These are phyloP conservation scores for Beauveria medogensis DNA, from an alignment of 2,329 filamentous ascomycete species.

Conservation along the genomic window DNA sequence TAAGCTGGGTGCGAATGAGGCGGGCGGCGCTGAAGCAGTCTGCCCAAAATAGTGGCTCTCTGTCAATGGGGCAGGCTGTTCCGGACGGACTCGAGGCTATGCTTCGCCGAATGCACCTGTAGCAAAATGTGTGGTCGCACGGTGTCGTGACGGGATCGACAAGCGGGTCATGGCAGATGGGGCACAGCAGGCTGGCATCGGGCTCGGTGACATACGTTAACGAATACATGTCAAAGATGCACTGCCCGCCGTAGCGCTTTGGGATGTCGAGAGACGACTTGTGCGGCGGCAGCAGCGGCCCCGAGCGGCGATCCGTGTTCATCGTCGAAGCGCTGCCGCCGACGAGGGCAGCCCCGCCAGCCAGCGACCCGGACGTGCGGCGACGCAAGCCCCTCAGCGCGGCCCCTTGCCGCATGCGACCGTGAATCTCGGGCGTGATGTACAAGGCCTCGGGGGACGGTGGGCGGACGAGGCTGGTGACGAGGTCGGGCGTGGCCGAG, in stretches of 20 bases:
- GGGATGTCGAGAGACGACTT: slow-evolving; percentile 32
- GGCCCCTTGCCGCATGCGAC: slow-evolving; percentile 17
- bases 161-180: slow-evolving; percentile 53
- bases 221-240: slow-evolving; percentile 37
- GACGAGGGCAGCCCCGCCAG: neutral
- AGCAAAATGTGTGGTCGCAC: slow-evolving; percentile 60
- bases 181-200: slow-evolving; percentile 42
- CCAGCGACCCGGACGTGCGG: slow-evolving; percentile 13
- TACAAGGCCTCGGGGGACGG: slow-evolving; percentile 30
- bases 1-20: slow-evolving; percentile 52
- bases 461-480: slow-evolving; percentile 31
- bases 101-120: slow-evolving; percentile 42
- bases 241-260: slow-evolving; percentile 27
- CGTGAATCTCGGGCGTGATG: slow-evolving; percentile 20
- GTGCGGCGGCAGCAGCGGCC: slow-evolving; percentile 28
- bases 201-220: slow-evolving; percentile 35
- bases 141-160: slow-evolving; percentile 52
- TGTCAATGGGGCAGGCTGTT: slow-evolving; percentile 49
- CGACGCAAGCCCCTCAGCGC: slow-evolving; percentile 13
- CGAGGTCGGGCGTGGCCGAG: slow-evolving; percentile 31
- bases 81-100: slow-evolving; percentile 32
- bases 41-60: slow-evolving; percentile 33
- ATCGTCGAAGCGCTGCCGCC: slow-evolving; percentile 14
- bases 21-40: slow-evolving; percentile 34
- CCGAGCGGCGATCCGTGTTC: slow-evolving; percentile 23